Percentiles rank a stretch among this genome's conserved stretches.
Conservation (phyloP, 495 filamentous ascomycete species). For the Aspergillus nanangensis region DNA sequence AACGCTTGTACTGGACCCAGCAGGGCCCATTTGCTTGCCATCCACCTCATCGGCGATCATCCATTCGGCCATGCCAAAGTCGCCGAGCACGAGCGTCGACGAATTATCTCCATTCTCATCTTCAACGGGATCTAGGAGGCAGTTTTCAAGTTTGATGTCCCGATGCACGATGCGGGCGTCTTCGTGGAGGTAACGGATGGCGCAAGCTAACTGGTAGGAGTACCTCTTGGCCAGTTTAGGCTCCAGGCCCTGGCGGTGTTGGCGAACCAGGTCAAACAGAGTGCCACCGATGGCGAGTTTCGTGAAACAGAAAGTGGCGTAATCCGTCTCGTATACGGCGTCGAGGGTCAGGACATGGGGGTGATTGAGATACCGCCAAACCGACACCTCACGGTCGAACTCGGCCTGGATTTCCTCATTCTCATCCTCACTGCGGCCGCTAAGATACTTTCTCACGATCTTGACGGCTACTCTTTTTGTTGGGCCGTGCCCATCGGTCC, state of each 20-base stretch:
- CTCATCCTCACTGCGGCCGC: conserved; percentile 52
- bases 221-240: conserved; percentile 56
- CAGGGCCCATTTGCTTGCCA: conserved; percentile 56
- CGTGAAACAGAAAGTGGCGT: conserved; percentile 72
- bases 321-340: conserved; percentile 65
- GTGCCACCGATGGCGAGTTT: conserved; percentile 63
- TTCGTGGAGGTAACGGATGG: conserved; percentile 69
- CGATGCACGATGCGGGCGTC: conserved; percentile 68
- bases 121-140: conserved; percentile 57
- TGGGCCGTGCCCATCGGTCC: conserved; percentile 53
- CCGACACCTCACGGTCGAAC: conserved; percentile 68
- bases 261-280: conserved; percentile 63
- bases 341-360: conserved; percentile 62
- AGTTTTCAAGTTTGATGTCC: conserved; percentile 77
- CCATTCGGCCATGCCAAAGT: conserved; percentile 76
- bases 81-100: conserved; percentile 62
- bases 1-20: conserved; percentile 53
- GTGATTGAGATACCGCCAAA: conserved; percentile 67
- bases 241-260: conserved; percentile 53
- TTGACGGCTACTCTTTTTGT: conserved; percentile 61
- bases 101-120: conserved; percentile 36
- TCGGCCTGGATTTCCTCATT: conserved; percentile 68
- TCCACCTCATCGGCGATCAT: conserved; percentile 53
- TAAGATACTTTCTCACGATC: conserved; percentile 61
- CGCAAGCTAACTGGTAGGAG: conserved; percentile 62